Conservation (phyloP, 176 grass and related monocot genomes). For the Carex kokanica region DNA sequence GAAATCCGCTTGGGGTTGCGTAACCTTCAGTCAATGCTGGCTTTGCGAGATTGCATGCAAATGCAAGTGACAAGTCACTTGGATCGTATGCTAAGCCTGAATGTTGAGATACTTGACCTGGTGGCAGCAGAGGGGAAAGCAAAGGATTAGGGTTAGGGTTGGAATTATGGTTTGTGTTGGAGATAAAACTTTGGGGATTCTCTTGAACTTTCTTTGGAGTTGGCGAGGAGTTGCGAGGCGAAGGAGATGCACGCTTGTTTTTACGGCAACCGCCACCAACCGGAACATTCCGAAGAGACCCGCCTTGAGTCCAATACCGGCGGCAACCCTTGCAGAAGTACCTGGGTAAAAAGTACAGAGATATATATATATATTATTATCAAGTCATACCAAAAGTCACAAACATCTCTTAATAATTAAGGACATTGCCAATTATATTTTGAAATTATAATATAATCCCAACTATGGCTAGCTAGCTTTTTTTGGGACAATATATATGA, state of each 20-base stretch:
- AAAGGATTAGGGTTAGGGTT: slow-evolving; percentile 26
- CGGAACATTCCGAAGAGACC: slow-evolving; percentile 26
- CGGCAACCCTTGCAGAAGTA: slow-evolving; percentile 29
- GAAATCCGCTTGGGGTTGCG: slow-evolving; percentile 5
- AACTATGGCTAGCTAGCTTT: neutral
- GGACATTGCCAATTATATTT: neutral
- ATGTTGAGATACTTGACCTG: neutral
- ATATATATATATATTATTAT: neutral
- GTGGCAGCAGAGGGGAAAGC: slow-evolving; percentile 16
- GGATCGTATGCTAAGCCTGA: neutral
- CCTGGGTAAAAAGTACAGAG: neutral
- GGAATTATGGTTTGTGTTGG: slow-evolving; percentile 16
- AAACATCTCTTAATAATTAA: neutral
- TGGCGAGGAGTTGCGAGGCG: slow-evolving; percentile 8
- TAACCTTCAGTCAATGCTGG: slow-evolving; percentile 19
- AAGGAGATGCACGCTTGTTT: slow-evolving; percentile 22
- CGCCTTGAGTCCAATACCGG: slow-evolving; percentile 25
- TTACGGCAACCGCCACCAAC: slow-evolving; percentile 29
- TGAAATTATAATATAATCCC: neutral
- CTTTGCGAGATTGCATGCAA: slow-evolving; percentile 24
- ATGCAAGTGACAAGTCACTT: slow-evolving; percentile 22
- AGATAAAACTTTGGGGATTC: neutral
- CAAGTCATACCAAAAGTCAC: neutral
- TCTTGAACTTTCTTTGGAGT: slow-evolving; percentile 29
- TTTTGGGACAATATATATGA: neutral